Base-by-base conservation (phyloP, 2,329 filamentous ascomycete genomes). In the Phialocephala subalpina region DNA sequence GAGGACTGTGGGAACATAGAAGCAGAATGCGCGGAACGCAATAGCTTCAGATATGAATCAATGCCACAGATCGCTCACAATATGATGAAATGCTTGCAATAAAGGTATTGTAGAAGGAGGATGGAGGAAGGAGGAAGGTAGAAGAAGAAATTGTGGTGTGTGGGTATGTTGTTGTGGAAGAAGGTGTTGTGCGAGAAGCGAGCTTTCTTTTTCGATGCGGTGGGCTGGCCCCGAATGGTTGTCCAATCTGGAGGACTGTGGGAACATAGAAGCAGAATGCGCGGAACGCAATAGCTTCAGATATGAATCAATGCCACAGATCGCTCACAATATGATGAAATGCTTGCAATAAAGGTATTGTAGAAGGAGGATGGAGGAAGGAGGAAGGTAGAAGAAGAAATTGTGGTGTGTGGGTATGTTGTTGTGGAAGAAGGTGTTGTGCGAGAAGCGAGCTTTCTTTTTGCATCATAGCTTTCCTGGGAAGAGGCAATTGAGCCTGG, bases 61-160 rank as follows among this genome's bases (percentile, higher is more conserved):
- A 22, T 22, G n/a, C 45, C 11, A 11, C 6, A 22, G 20, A 22
- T 22, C 45, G 11, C 3, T 18, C 45, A 14, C 9, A 8, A 12
- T 49, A 49, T 49, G 45, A 49, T 49, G 20, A 18, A 49, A 22
- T 49, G 45, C 45, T 20, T 49, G 45, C n/a, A 45, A 45, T 45
- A 22, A 2, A 22, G 5, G 45, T 22, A 49, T 11, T 9, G n/a
- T 22, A 20, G n/a, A 22, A 22, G n/a, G 11, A 2, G 42, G 16
- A 8, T 14, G 4, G 45, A 22, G 9, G n/a, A n/a, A 11, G 20
- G n/a, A 25, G 14, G 45, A 22, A 22, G 45, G 5, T 12, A 3
- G n/a, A 20, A 11, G n/a, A 20, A 47, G 42, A 47, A 47, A 9
- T 42, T 42, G 38, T 16, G 38, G 38, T 16, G 38, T 14, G 38